phyloP scores from a whole-genome alignment of 768 basidiomycete genomes.

The Kwoniella heveanensis region DNA sequence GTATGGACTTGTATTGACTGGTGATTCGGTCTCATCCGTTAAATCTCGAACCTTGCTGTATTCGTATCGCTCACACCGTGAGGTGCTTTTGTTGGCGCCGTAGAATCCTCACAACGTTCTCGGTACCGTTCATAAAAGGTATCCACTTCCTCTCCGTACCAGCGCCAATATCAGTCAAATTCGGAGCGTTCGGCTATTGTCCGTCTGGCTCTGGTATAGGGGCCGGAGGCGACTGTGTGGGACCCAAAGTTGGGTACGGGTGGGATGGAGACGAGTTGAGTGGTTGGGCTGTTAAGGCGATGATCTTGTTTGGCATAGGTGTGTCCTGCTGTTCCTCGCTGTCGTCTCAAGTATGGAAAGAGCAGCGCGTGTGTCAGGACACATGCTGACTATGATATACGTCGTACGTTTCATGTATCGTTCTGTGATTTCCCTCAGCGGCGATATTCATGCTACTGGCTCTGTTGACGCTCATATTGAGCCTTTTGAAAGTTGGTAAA shows the following conservation, averaged over 20 bases:
- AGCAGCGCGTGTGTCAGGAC: too few species aligned
- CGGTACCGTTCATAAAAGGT: constrained; percentile 45
- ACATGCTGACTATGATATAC: too few species aligned
- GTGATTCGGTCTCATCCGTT: too few species aligned
- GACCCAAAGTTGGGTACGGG: constrained; percentile 30
- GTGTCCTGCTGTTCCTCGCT: constrained; percentile 16
- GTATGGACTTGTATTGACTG: too few species aligned
- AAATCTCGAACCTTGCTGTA: too few species aligned
- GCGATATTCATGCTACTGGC: constrained; percentile 36
- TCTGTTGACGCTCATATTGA: constrained; percentile 31
- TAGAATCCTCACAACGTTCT: constrained; percentile 46
- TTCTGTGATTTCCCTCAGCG: constrained; percentile 19
- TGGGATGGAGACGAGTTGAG: constrained; percentile 22
- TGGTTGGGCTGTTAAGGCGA: constrained; percentile 32
- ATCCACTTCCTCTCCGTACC: constrained; percentile 43
- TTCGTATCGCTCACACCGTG: too few species aligned
- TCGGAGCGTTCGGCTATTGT: constrained; percentile 45
- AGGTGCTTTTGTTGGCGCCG: too few species aligned
- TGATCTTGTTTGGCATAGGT: constrained; percentile 39
- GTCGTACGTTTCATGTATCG: too few species aligned
- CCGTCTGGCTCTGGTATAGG: not conserved
- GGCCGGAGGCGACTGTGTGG: not conserved
- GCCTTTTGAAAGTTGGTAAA: constrained; percentile 28
- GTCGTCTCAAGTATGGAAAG: too few species aligned
- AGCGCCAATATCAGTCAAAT: constrained; percentile 7